Base-by-base conservation (phyloP, 2,329 filamentous ascomycete genomes). In the Diplodia intermedia region DNA sequence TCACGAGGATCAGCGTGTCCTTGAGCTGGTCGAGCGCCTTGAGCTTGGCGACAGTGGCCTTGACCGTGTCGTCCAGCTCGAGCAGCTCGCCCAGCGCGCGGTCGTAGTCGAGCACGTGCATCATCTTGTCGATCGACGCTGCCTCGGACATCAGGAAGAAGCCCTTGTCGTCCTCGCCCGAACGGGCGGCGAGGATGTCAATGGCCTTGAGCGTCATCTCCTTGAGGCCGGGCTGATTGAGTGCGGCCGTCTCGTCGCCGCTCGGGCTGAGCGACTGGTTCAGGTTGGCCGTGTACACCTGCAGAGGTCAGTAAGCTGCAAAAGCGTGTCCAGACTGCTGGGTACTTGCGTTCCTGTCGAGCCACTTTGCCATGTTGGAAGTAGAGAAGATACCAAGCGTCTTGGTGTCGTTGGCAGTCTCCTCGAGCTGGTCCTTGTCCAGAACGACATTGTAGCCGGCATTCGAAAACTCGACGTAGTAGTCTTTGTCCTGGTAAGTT, bases 91-190 rank as follows among this genome's bases (percentile, higher is more conserved):
- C 92, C 0, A 96, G 88, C 0, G 92, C 91, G 66, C 92, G 91
- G 80, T 95, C 91, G 77, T 95, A 95, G 81, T 95, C 92, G 23
- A 95, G 86, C 0, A 72, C 78, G 81, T 96, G 92, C 92, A 96
- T 95, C 85, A 92, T 90, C 85, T 96, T 96, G 81, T 95, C 92
- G 72, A 96, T 91, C 1, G 89, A 92, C 18, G 92, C 92, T 31
- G 90, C 92, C 79, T 96, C 92, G 14, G 89, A 89, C 92, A 96
- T 95, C 75, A 96, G 85, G 84, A 95, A 93, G 86, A 91, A 96
- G 6, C 92, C 92, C 69, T 91, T 86, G 68, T 90, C 85, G 26
- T 60, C 65, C 38, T 67, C 65, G 40, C 86, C 85, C 33, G 89
- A 88, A 69, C 82, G 82, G 49, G 84, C 84, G 77, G 90, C 81